Percentiles rank a stretch among this genome's conserved stretches.
These are phyloP conservation scores for Kodamaea laetipori DNA, from an alignment of 805 yeast genomes.

Conservation along the genomic window DNA sequence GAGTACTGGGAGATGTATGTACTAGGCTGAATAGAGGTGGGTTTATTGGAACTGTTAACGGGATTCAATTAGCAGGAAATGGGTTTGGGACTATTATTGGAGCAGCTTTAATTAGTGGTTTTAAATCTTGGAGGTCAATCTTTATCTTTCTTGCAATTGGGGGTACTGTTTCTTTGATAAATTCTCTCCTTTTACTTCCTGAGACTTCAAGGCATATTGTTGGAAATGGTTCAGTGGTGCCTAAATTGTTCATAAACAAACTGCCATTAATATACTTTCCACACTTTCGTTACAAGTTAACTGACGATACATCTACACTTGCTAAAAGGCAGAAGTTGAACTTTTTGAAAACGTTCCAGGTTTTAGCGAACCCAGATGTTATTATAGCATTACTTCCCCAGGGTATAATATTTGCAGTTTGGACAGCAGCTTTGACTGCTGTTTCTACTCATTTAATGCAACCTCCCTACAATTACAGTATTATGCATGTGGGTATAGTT, in stretches of 20 bases:
- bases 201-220: conserved; percentile 74
- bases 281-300: conserved; percentile 11
- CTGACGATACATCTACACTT: conserved; percentile 15
- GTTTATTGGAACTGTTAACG: conserved; percentile 64
- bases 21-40: conserved; percentile 69
- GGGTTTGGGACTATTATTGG: conserved; percentile 78
- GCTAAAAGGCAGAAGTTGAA: conserved; percentile 8
- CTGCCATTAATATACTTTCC: conserved; percentile 45
- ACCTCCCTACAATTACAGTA: conserved; percentile 50
- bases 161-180: conserved; percentile 48
- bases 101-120: conserved; percentile 41
- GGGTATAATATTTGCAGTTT: conserved; percentile 64
- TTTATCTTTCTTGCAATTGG: conserved; percentile 75
- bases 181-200: conserved; percentile 46
- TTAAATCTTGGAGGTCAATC: conserved; percentile 66
- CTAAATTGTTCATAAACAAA: conserved; percentile 40
- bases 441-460: conserved; percentile 55
- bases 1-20: conserved; percentile 75
- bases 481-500: conserved; percentile 66
- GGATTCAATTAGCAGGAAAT: conserved; percentile 71
- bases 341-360: conserved; percentile 36
- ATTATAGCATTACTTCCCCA: conserved; percentile 54
- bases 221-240: conserved; percentile 73
- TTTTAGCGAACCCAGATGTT: conserved; percentile 48
- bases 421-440: conserved; percentile 71